Evolutionary conservation across 1,284 basidiomycete genomes (phyloP).

Genomic region (Boletus mariae): DNA sequence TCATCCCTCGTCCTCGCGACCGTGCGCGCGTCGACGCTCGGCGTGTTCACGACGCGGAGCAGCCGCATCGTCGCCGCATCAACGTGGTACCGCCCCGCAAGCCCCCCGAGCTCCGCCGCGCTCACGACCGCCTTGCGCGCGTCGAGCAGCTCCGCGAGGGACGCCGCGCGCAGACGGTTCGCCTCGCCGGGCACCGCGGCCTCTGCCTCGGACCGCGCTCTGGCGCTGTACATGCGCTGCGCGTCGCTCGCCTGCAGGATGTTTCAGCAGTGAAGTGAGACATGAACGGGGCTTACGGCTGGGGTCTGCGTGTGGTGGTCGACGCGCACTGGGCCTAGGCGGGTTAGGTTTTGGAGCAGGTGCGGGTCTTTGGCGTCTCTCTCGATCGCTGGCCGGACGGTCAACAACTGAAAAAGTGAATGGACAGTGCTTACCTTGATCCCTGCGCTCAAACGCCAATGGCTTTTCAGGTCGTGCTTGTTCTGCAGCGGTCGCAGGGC

Average conservation of each 20-base stretch:
- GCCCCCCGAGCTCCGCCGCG: slow-evolving; percentile 37
- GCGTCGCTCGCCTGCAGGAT: slow-evolving; percentile 31
- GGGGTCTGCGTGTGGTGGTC: too few relatives aligned
- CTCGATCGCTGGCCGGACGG: slow-evolving; percentile 50
- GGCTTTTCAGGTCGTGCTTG: slow-evolving; percentile 19
- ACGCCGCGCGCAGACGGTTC: slow-evolving; percentile 49
- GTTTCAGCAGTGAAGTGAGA: too few relatives aligned
- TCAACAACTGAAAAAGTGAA: too few relatives aligned
- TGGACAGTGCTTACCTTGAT: slow-evolving; percentile 39
- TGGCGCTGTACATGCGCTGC: slow-evolving; percentile 49
- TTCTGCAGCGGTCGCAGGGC: slow-evolving; percentile 16
- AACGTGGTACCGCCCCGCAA: slow-evolving; percentile 54
- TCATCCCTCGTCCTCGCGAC: slow-evolving; percentile 47
- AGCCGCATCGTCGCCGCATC: slow-evolving; percentile 53
- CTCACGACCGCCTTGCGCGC: slow-evolving; percentile 49
- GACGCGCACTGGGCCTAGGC: slow-evolving; percentile 59
- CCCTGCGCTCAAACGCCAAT: slow-evolving; percentile 52
- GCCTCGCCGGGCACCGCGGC: slow-evolving; percentile 34
- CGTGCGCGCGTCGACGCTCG: slow-evolving; percentile 56
- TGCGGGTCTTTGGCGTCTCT: slow-evolving; percentile 73
- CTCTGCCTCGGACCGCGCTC: slow-evolving; percentile 52
- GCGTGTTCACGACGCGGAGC: slow-evolving; percentile 67
- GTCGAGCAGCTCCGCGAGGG: slow-evolving; percentile 62
- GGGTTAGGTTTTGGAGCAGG: slow-evolving; percentile 67
- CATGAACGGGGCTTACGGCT: too few relatives aligned